A percentile compares a stretch with the other conserved stretches of the same genome.
Conservation (phyloP, 495 filamentous ascomycete genomes). For the Xylaria palmicola region DNA sequence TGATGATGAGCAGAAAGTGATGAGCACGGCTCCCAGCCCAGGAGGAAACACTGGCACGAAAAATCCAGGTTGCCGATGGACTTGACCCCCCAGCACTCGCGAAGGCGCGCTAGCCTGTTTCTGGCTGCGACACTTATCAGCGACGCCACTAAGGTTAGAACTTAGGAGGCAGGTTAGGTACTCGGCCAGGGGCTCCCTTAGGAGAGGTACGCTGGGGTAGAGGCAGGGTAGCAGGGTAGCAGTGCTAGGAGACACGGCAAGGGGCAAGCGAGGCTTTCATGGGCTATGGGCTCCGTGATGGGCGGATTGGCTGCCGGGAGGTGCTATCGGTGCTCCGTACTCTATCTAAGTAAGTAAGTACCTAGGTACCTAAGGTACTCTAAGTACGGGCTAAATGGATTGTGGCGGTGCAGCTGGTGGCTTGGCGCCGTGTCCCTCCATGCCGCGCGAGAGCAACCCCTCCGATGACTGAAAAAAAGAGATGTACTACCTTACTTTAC, state of each 20-base stretch:
- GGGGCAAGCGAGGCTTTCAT: too few species aligned
- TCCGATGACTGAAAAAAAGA: constrained; percentile 5
- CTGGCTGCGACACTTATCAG: constrained; percentile 5
- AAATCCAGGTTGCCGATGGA: constrained; percentile 32
- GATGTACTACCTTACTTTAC: background rate
- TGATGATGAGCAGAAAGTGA: constrained; percentile 13
- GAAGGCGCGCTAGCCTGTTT: constrained; percentile 10
- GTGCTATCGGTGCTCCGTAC: too few species aligned
- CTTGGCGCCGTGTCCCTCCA: constrained; percentile 12
- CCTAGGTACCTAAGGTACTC: background rate
- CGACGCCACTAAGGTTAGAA: background rate
- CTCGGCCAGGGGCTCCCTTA: too few species aligned
- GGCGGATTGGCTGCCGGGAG: too few species aligned
- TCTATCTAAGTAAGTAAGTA: background rate
- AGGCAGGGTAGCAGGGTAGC: too few species aligned
- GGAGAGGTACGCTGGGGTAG: too few species aligned
- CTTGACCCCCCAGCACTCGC: constrained; percentile 11
- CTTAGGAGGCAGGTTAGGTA: background rate
- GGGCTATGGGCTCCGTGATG: too few species aligned
- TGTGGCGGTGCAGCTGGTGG: constrained; percentile 11
- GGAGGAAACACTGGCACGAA: constrained; percentile 30
- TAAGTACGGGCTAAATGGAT: background rate
- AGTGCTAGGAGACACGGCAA: too few species aligned
- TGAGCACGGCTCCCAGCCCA: constrained; percentile 20
- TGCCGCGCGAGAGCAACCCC: constrained; percentile 8